Evolutionary conservation across 1,139 yeast species (phyloP).

Genomic region (Kluyveromyces marxianus): DNA sequence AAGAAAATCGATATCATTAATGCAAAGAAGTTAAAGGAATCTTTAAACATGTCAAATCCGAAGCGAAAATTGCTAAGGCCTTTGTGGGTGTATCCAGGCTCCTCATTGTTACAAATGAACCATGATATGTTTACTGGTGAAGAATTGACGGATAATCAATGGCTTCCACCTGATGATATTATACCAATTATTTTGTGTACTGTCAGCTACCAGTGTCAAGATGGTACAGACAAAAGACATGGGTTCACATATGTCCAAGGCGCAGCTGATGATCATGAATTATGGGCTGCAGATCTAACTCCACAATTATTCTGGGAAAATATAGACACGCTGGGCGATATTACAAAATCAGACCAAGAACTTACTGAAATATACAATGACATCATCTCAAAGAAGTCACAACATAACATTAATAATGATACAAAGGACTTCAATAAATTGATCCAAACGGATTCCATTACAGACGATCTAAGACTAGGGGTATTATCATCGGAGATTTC

Average conservation of each 20-base stretch:
- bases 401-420: background rate
- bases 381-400: constrained; percentile 6
- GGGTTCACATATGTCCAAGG: constrained; percentile 73
- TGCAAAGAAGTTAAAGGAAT: constrained; percentile 29
- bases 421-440: background rate
- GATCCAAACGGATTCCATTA: constrained; percentile 14
- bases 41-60: constrained; percentile 17
- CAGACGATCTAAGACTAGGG: constrained; percentile 20
- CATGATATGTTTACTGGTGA: constrained; percentile 26
- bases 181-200: constrained; percentile 50
- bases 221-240: constrained; percentile 40
- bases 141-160: constrained; percentile 11
- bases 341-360: constrained; percentile 34
- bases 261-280: constrained; percentile 89
- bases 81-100: constrained; percentile 62
- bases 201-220: constrained; percentile 54
- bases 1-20: constrained; percentile 34
- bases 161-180: constrained; percentile 23
- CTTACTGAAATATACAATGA: constrained; percentile 27
- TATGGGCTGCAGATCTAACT: constrained; percentile 60
- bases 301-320: constrained; percentile 55
- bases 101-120: constrained; percentile 21
- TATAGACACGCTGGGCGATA: constrained; percentile 30
- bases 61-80: constrained; percentile 49
- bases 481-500: constrained; percentile 11